Conservation (phyloP, 2,329 filamentous ascomycete species). For the Lachnellula arida region DNA sequence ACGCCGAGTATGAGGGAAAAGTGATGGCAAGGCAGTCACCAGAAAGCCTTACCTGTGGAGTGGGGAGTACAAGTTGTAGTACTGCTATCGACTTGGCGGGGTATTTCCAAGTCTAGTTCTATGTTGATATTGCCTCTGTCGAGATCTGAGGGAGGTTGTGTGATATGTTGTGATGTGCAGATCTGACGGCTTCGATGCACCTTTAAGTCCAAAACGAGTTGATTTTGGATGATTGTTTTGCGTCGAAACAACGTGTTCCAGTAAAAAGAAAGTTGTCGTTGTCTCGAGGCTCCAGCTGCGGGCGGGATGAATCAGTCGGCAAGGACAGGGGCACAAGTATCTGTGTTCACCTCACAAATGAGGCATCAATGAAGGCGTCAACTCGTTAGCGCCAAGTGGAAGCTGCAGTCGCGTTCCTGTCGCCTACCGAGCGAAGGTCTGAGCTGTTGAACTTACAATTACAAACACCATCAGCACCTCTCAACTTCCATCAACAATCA, state of each 20-base stretch:
- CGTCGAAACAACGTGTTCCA: neutral
- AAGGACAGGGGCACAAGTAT: neutral
- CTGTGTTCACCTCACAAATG: neutral
- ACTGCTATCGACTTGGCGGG: slow-evolving; percentile 2
- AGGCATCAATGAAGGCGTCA: neutral
- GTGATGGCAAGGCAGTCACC: slow-evolving; percentile 12
- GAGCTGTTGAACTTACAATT: slow-evolving; percentile 19
- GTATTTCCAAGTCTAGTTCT: neutral
- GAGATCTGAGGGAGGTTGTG: neutral
- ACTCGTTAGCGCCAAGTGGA: neutral
- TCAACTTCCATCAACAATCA: slow-evolving; percentile 19
- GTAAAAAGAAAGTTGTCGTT: neutral
- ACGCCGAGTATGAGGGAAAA: neutral
- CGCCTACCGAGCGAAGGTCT: slow-evolving; percentile 18
- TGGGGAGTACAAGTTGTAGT: slow-evolving; percentile 8
- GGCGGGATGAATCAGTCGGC: too few relatives aligned
- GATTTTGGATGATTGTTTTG: neutral
- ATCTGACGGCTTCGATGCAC: neutral
- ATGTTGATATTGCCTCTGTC: neutral
- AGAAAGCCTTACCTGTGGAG: slow-evolving; percentile 16
- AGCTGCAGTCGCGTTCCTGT: slow-evolving; percentile 19
- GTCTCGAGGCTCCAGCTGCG: slow-evolving; percentile 8
- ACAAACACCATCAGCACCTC: slow-evolving; percentile 16
- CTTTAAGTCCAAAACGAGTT: neutral
- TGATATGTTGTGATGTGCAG: neutral